Evolutionary conservation across 129 eudicot species (phyloP).

Genomic region (Pulicaria dysenterica): DNA sequence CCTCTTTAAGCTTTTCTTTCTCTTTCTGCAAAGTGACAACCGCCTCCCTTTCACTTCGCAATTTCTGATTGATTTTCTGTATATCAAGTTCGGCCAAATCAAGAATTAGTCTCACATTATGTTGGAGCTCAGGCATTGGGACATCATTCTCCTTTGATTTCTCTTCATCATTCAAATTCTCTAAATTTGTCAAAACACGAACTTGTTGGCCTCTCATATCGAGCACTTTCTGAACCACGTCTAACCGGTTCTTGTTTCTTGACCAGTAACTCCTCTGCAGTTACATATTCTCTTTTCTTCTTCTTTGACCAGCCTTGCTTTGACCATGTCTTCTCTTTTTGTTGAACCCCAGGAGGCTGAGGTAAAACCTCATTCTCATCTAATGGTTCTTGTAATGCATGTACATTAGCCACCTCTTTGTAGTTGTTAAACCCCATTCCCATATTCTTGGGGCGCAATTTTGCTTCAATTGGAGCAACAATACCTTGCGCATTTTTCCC

Average conservation of each 20-base stretch:
- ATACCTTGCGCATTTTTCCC: conserved; percentile 83
- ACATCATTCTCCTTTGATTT: conserved; percentile 56
- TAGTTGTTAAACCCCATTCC: conserved; percentile 54
- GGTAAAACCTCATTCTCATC: conserved; percentile 44
- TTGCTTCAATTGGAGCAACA: conserved; percentile 57
- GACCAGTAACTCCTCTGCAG: conserved; percentile 66
- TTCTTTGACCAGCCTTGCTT: conserved; percentile 45
- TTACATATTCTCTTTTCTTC: conserved; percentile 62
- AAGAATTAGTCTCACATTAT: conserved; percentile 62
- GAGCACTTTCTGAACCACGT: too few species aligned
- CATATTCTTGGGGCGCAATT: conserved; percentile 54
- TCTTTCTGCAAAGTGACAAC: conserved; percentile 69
- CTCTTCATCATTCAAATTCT: conserved; percentile 78
- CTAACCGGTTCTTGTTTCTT: too few species aligned
- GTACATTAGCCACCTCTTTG: conserved; percentile 39
- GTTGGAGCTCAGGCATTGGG: conserved; percentile 87
- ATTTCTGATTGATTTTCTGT: conserved; percentile 60
- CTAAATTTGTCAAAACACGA: conserved; percentile 6
- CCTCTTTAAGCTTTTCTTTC: conserved; percentile 61
- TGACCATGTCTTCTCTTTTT: conserved; percentile 30
- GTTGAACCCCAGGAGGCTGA: conserved; percentile 8
- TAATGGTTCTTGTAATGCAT: conserved; percentile 42
- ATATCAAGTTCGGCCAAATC: conserved; percentile 73
- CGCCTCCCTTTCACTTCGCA: conserved; percentile 73
- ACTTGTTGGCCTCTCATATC: too few species aligned